Base-by-base conservation (phyloP, 768 basidiomycete species). In the Leucocoprinus sp. region DNA sequence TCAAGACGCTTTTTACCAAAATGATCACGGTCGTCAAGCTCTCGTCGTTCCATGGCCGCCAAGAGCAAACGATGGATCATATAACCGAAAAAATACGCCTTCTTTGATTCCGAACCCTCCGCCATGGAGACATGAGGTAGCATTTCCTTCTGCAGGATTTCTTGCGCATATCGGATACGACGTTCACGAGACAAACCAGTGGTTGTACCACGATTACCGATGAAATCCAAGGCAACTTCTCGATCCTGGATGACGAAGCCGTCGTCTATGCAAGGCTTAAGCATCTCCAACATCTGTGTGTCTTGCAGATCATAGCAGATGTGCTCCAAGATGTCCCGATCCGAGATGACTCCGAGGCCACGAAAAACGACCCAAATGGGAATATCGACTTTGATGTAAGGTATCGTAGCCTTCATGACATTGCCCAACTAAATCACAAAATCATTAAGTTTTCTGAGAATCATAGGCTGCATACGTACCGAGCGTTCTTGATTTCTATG, bases 331-430 rank as follows among this genome's bases (percentile, higher is more conserved):
- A 99, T 95, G 60, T 99, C 96, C 49, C 90, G 82, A 62, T 99
- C 96, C 15, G 96, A 93, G 41, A 97, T 91, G 55, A 99, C 91
- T 49, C 95, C 93, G 37, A 99, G 81, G 4, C 88, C 96, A 55
- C 96, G 88, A 70, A 99, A 99, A 57, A 98, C 91, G 48, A 99
- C 91, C 83, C 96, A 96, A 53, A 99, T 91, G 1, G 96, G 96
- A 59, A 99, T 92, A 62, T 97, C 95, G 50, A 92, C 88, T 55
- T 93, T 93, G 67, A 97, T 97, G 65, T 99, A 98, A 0, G 96
- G 96, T 38, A 99, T 85, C 4, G 92, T 92, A 6, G 93, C 93
- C 61, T 92, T 93, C 74, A 99, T 96, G 52, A 93, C 86, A 60
- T 87, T 91, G 28, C 90, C 90, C 39, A 81, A 65, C 90, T 92